Conservation (phyloP, 225 moss, liverwort and hornwort species). For the Polytrichum formosum region DNA sequence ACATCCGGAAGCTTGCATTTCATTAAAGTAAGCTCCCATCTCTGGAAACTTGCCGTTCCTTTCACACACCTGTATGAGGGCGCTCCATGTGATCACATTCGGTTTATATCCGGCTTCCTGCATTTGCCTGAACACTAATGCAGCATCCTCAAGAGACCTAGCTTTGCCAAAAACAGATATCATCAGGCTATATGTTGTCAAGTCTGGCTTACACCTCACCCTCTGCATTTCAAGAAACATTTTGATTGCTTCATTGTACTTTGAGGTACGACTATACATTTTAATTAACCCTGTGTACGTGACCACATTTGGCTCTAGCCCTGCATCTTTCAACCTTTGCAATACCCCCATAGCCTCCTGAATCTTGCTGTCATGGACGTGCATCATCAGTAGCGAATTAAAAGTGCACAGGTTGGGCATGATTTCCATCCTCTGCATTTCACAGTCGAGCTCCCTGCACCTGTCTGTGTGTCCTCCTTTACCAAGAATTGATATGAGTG, state of each 20-base stretch:
- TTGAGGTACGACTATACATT: slow-evolving; percentile 53
- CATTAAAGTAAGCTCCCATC: slow-evolving; percentile 52
- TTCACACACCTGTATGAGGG: slow-evolving; percentile 77
- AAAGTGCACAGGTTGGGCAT: slow-evolving; percentile 73
- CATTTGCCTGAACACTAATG: slow-evolving; percentile 55
- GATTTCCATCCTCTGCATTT: slow-evolving; percentile 66
- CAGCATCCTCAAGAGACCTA: slow-evolving; percentile 64
- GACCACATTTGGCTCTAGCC: slow-evolving; percentile 61
- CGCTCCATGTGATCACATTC: slow-evolving; percentile 81
- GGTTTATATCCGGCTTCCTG: slow-evolving; percentile 56
- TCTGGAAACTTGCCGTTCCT: slow-evolving; percentile 70
- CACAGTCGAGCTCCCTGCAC: slow-evolving; percentile 54
- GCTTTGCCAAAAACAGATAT: slow-evolving; percentile 71
- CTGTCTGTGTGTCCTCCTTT: slow-evolving; percentile 49
- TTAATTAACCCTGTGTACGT: slow-evolving; percentile 84
- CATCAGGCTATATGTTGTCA: slow-evolving; percentile 68
- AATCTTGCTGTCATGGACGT: slow-evolving; percentile 51
- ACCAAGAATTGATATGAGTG: slow-evolving; percentile 52
- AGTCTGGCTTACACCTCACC: slow-evolving; percentile 64
- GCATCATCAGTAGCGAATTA: slow-evolving; percentile 70
- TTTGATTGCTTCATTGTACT: slow-evolving; percentile 58
- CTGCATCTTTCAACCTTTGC: slow-evolving; percentile 40
- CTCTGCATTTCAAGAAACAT: slow-evolving; percentile 66
- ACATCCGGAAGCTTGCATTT: slow-evolving; percentile 79
- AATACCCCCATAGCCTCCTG: slow-evolving; percentile 61